phyloP scores from a whole-genome alignment of 2,329 filamentous ascomycete species.

The Ambrosiella xylebori region DNA sequence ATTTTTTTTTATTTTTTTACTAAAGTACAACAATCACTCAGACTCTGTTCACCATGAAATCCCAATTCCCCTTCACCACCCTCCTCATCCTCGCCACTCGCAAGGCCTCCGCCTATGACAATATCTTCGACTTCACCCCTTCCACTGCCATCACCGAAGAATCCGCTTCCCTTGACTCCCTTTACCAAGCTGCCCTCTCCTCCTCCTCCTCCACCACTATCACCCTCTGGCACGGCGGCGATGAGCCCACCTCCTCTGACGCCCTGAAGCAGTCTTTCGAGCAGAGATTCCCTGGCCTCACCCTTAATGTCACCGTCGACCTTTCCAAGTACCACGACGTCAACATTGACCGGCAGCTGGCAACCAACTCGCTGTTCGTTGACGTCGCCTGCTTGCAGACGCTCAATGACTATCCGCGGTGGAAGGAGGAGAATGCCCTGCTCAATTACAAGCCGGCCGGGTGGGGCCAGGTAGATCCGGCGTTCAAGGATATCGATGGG shows the following conservation, averaged over 20 bases:
- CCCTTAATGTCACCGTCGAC: conserved; percentile 35
- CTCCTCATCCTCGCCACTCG: neutral
- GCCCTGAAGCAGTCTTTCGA: conserved; percentile 27
- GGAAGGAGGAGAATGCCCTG: conserved; percentile 29
- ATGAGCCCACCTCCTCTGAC: conserved; percentile 25
- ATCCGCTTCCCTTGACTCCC: conserved; percentile 30
- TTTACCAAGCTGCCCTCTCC: conserved; percentile 30
- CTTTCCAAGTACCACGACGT: conserved; percentile 37
- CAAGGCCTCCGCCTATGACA: conserved; percentile 15
- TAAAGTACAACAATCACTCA: too few relatives aligned
- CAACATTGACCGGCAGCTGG: conserved; percentile 29
- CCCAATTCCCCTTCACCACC: neutral
- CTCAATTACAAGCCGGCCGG: conserved; percentile 31
- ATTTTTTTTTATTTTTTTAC: neutral
- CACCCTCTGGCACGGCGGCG: conserved; percentile 32
- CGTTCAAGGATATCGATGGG: conserved; percentile 26
- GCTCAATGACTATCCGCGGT: conserved; percentile 33
- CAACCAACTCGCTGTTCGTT: conserved; percentile 21
- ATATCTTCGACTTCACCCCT: conserved; percentile 15
- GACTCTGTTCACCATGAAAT: conserved; percentile 1
- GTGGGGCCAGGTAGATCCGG: conserved; percentile 26
- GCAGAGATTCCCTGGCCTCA: conserved; percentile 29
- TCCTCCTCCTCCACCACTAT: conserved; percentile 27
- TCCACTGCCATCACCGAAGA: conserved; percentile 20
- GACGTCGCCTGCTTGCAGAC: conserved; percentile 34